Percentiles rank a stretch among this genome's conserved stretches.
phyloP scores from a whole-genome alignment of 2,329 filamentous ascomycete species.

The Cladosporium austrohemisphaericum region DNA sequence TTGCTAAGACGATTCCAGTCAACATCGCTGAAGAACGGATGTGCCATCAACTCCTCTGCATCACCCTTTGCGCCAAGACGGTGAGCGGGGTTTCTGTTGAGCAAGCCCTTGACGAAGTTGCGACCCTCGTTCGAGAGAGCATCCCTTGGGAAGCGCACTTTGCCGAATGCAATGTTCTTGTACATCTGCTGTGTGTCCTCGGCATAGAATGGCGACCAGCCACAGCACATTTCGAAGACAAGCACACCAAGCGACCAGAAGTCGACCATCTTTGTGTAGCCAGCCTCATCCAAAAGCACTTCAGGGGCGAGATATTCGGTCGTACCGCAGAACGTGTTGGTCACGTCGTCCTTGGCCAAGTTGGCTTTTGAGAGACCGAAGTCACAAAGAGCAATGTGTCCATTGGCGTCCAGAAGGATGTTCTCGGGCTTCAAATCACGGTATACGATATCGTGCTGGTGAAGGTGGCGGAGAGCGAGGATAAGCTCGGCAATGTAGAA shows the following conservation, averaged over 20 bases:
- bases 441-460: constrained; percentile 97
- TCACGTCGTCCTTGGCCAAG: constrained; percentile 92
- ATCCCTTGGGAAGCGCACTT: constrained; percentile 92
- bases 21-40: constrained; percentile 90
- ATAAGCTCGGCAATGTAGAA: constrained; percentile 99
- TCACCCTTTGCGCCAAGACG: constrained; percentile 86
- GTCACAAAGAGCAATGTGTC: constrained; percentile 95
- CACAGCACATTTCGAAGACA: constrained; percentile 99
- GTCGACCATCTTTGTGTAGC: constrained; percentile 99
- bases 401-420: constrained; percentile 92
- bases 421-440: constrained; percentile 97
- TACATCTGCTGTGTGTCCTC: constrained; percentile 99
- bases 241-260: constrained; percentile 98
- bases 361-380: constrained; percentile 98
- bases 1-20: constrained; percentile 85
- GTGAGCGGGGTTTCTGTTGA: constrained; percentile 96
- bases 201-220: constrained; percentile 98
- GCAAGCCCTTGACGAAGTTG: constrained; percentile 95
- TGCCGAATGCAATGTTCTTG: constrained; percentile 99
- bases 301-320: constrained; percentile 97
- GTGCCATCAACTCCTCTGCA: constrained; percentile 88
- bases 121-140: constrained; percentile 90
- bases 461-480: constrained; percentile 87
- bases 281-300: constrained; percentile 89
- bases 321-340: constrained; percentile 97